phyloP scores from a whole-genome alignment of 2,329 filamentous ascomycete species.

The Colletotrichum sp. region DNA sequence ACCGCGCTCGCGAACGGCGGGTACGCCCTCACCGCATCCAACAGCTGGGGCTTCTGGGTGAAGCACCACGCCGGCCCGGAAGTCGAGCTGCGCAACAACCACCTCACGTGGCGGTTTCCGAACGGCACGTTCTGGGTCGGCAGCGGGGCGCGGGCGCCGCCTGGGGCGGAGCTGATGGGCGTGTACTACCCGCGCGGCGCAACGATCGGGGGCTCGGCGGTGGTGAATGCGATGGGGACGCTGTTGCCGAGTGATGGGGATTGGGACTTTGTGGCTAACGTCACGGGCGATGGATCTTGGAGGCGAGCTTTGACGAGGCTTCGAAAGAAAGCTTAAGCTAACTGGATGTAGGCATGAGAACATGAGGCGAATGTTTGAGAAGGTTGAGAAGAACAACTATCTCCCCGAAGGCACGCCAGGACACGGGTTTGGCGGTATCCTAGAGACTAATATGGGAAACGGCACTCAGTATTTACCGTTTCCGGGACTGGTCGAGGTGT shows the following conservation, averaged over 20 bases:
- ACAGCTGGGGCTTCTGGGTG: conserved; percentile 12
- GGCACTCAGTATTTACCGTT: background rate
- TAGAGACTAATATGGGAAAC: conserved; percentile 28
- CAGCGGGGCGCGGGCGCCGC: conserved; percentile 29
- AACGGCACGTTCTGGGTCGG: conserved; percentile 37
- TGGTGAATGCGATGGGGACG: conserved; percentile 65
- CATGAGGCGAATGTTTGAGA: conserved; percentile 24
- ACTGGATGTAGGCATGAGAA: conserved; percentile 32
- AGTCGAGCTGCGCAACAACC: background rate
- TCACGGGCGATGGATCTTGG: conserved; percentile 68
- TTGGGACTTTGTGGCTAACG: conserved; percentile 58
- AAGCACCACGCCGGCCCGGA: background rate
- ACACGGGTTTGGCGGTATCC: conserved; percentile 47
- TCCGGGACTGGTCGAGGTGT: background rate
- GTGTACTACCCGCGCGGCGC: conserved; percentile 51
- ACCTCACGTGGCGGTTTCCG: conserved; percentile 44
- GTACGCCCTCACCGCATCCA: conserved; percentile 21
- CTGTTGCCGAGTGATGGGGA: conserved; percentile 64
- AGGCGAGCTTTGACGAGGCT: conserved; percentile 20
- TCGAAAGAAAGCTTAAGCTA: background rate
- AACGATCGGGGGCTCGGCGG: conserved; percentile 54
- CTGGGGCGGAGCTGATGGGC: conserved; percentile 43
- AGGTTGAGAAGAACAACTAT: conserved; percentile 48
- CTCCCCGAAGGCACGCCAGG: conserved; percentile 39
- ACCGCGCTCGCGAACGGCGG: background rate